Evolutionary conservation across 2,329 filamentous ascomycete genomes (phyloP).

Genomic region (Fusarium beomiforme): DNA sequence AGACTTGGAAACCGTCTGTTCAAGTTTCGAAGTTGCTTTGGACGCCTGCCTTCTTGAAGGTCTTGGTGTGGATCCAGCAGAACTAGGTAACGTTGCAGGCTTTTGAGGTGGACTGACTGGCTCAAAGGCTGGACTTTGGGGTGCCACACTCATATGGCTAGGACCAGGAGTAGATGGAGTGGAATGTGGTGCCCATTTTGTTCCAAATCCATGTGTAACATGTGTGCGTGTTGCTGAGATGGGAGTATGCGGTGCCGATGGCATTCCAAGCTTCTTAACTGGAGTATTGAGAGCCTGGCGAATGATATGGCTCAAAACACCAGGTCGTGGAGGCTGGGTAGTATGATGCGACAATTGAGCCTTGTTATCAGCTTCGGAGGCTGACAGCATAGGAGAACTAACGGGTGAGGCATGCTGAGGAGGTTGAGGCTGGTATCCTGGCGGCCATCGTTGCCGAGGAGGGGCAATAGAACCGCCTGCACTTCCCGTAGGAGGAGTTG

Average conservation of each 20-base stretch:
- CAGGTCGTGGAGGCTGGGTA: slow-evolving; percentile 48
- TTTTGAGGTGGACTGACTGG: slow-evolving; percentile 65
- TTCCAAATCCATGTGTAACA: slow-evolving; percentile 56
- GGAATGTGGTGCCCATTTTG: slow-evolving; percentile 67
- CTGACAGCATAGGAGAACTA: slow-evolving; percentile 38
- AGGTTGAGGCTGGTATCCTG: slow-evolving; percentile 44
- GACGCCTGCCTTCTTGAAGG: slow-evolving; percentile 48
- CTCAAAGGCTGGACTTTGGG: slow-evolving; percentile 65
- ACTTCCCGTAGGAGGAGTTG: slow-evolving; percentile 38
- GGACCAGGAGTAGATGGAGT: slow-evolving; percentile 67
- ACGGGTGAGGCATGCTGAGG: slow-evolving; percentile 44
- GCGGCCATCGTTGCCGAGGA: slow-evolving; percentile 50
- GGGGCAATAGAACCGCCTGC: slow-evolving; percentile 34
- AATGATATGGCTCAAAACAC: slow-evolving; percentile 55
- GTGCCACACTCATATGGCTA: slow-evolving; percentile 48
- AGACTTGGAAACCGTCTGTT: slow-evolving; percentile 37
- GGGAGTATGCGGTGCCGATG: slow-evolving; percentile 51
- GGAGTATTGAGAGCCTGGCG: slow-evolving; percentile 51
- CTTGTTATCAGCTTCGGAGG: slow-evolving; percentile 44
- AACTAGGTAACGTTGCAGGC: slow-evolving; percentile 50
- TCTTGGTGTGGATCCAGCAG: slow-evolving; percentile 44
- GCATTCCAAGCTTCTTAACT: slow-evolving; percentile 46
- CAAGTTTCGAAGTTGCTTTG: slow-evolving; percentile 43
- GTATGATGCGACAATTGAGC: slow-evolving; percentile 43
- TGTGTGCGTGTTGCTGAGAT: slow-evolving; percentile 43